Conservation (phyloP, 129 eudicot species). For the Ambrosia trifida region DNA sequence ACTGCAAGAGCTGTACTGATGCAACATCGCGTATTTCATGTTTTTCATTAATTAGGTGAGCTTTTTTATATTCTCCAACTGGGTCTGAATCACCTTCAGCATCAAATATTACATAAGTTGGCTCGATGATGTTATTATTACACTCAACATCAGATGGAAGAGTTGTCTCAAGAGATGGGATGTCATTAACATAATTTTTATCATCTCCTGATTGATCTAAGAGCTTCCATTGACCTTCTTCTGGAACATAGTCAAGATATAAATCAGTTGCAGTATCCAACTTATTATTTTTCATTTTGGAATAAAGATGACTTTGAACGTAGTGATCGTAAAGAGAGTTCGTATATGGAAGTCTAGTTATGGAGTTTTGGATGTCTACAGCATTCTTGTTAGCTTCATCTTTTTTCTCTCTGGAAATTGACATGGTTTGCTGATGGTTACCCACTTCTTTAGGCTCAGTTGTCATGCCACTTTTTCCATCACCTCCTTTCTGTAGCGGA, state of each 20-base stretch:
- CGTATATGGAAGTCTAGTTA: slow-evolving; percentile 38
- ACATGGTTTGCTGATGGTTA: slow-evolving; percentile 24
- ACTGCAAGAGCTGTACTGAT: slow-evolving; percentile 26
- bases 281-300: slow-evolving; percentile 37
- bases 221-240: slow-evolving; percentile 80
- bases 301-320: slow-evolving; percentile 39
- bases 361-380: slow-evolving; percentile 14
- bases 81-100: slow-evolving; percentile 45
- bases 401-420: slow-evolving; percentile 28
- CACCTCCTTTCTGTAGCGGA: slow-evolving; percentile 28
- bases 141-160: slow-evolving; percentile 24
- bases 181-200: slow-evolving; percentile 29
- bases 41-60: slow-evolving; percentile 15
- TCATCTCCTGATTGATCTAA: slow-evolving; percentile 47
- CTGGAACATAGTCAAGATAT: slow-evolving; percentile 69
- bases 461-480: slow-evolving; percentile 24
- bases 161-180: slow-evolving; percentile 12
- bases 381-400: slow-evolving; percentile 22
- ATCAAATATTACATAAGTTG: slow-evolving; percentile 72
- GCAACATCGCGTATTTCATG: slow-evolving; percentile 32
- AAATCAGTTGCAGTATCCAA: slow-evolving; percentile 48
- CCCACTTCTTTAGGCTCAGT: slow-evolving; percentile 20
- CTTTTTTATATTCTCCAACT: slow-evolving; percentile 32
- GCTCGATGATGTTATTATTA: slow-evolving; percentile 55
- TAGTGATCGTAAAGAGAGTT: slow-evolving; percentile 47